Evolutionary conservation across 1,284 basidiomycete species (phyloP), one percentile per base, ranked within the genome.

Genomic region (Ganoderma boninense): DNA sequence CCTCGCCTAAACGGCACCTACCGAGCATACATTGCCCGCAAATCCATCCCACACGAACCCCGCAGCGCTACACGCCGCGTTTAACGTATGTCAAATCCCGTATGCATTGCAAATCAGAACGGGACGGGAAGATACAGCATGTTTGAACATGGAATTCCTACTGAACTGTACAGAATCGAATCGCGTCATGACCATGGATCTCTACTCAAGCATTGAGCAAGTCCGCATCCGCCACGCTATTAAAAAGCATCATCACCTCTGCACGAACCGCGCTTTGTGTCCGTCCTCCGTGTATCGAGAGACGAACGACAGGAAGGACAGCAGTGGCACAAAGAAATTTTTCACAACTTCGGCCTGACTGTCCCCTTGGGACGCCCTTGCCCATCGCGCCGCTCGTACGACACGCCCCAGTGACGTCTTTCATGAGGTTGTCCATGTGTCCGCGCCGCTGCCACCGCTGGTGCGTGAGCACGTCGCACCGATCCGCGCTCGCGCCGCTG

Each of bases 331-430:
- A 35, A 3, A 7, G 7, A 35, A 35, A 4, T 35, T 35, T 35
- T 20, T 8, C 42, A 92, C 78, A 92, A 79, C 79, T 91, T 84
- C 40, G 71, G 69, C 75, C 79, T 92, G 83, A 98, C 83, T 98
- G 97, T 42, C 90, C 83, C 84, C 98, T 97, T 0, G 97, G 98
- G 20, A 97, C 95, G 70, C 96, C 96, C 79, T 91, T 90, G 70
- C 97, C 97, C 97, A 98, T 98, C 23, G 97, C 96, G 13, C 96
- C 90, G 16, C 96, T 98, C 46, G 95, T n/a, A 96, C n/a, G 95
- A 97, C 71, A 98, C 89, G 71, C 97, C 57, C 97, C 97, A 52
- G 96, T 97, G 61, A 97, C 94, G 8, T 96, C 97, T 89, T 96
- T 97, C 84, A 98, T 89, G 73, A 97, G 83, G 74, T 90, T 92